Evolutionary conservation across 345 rosid genomes (phyloP), one percentile per base, ranked within the genome.

Genomic region (Eucalyptus cloeziana): DNA sequence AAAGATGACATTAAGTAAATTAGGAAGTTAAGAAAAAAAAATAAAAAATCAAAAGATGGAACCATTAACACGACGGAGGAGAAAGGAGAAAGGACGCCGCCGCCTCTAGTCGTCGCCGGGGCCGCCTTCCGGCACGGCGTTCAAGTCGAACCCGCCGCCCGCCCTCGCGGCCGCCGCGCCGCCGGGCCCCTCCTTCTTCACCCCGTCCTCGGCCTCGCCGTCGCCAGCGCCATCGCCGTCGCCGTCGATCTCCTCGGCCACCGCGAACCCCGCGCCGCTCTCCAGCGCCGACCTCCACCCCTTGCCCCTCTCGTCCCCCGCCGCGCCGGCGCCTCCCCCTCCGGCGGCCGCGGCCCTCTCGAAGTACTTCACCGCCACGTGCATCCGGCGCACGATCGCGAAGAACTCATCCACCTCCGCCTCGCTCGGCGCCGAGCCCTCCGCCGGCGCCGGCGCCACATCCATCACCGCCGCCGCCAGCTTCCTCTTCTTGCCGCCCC

Each of bases 331-430:
- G 17, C 62, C 13, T 1, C 49, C 85, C 8, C 31, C 64, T 4
- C 37, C 88, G 7, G 49, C 52, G 16, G n/a, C 51, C 27, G 10
- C 62, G 13, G 30, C 86, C 58, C 76, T 60, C 40, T 60, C 49
- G 87, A 90, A 90, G 83, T 88, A 86, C 50, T 80, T 86, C 30
- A 90, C 87, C 31, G 91, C 91, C 44, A 49, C 88, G 43, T 90
- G 89, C 86, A 90, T 86, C 33, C 91, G 86, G 37, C 91, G 67
- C 51, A 90, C 90, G 47, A 88, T 90, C 45, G 87, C 90, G 87
- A 90, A 90, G 91, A 90, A 90, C 88, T 90, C 88, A 81, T 90
- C 91, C 87, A 90, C 91, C 87, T 90, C 91, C 87, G 40, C 88
- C 87, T 86, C 86, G 86, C 76, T 89, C 56, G 87, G 89, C 43